Evolutionary conservation across 495 filamentous ascomycete species (phyloP).

Genomic region (Penicillium riverlandense): DNA sequence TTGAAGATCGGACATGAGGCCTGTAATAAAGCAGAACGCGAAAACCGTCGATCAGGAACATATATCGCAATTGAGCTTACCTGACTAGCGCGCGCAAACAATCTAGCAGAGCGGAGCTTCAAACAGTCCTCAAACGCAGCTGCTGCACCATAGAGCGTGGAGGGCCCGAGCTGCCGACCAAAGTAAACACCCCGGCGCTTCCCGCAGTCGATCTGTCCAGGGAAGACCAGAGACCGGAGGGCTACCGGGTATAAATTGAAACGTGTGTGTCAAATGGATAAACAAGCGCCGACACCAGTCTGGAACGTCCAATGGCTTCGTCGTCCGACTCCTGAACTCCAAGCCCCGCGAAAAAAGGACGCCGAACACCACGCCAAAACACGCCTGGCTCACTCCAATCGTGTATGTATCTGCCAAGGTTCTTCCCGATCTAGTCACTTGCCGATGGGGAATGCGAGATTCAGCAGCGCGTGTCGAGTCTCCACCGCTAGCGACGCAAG

Average conservation of each 20-base stretch:
- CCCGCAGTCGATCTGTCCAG: too few relatives aligned
- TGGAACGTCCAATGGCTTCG: not conserved
- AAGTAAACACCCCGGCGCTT: not conserved
- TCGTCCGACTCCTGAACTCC: not conserved
- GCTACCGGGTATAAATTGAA: too few relatives aligned
- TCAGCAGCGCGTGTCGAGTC: too few relatives aligned
- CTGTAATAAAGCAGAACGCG: not conserved
- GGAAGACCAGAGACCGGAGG: too few relatives aligned
- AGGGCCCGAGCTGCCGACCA: constrained; percentile 5
- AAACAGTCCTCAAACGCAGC: constrained; percentile 21
- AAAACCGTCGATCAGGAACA: not conserved
- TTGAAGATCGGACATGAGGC: not conserved
- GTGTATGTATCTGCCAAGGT: too few relatives aligned
- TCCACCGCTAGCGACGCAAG: constrained; percentile 25
- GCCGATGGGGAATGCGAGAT: not conserved
- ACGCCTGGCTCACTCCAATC: too few relatives aligned
- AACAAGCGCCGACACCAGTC: not conserved
- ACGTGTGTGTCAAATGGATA: too few relatives aligned
- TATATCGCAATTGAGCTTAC: constrained; percentile 14
- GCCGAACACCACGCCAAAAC: too few relatives aligned
- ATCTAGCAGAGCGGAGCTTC: constrained; percentile 5
- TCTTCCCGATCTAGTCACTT: not conserved
- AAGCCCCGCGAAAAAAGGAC: too few relatives aligned
- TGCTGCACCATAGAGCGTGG: constrained; percentile 26
- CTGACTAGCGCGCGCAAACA: constrained; percentile 25